Conservation (phyloP, 192 early-diverging fungal genomes). For the Mortierella alpina region DNA sequence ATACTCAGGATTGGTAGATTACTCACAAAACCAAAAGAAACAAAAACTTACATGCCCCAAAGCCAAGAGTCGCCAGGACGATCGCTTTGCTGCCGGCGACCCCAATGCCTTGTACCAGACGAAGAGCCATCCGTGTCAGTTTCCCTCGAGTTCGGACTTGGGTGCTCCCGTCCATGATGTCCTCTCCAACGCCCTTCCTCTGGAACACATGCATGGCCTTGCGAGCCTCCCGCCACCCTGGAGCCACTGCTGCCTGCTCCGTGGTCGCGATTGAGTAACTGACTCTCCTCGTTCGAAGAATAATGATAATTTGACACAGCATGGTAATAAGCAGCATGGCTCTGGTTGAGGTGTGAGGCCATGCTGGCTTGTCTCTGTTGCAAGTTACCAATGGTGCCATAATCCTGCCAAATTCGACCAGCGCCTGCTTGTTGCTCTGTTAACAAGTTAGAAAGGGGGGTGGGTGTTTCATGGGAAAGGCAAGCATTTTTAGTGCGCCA, state of each 20-base stretch:
- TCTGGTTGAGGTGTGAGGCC: slow-evolving; percentile 20
- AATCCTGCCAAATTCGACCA: slow-evolving; percentile 42
- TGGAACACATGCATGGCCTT: slow-evolving; percentile 14
- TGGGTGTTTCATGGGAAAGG: neutral
- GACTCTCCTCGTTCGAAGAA: slow-evolving; percentile 13
- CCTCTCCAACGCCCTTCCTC: slow-evolving; percentile 16
- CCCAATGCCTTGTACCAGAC: slow-evolving; percentile 1
- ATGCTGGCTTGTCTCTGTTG: slow-evolving; percentile 1
- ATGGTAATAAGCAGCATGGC: slow-evolving; percentile 54
- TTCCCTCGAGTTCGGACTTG: too few relatives aligned
- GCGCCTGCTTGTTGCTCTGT: slow-evolving; percentile 19
- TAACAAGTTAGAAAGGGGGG: neutral
- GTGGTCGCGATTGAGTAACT: neutral
- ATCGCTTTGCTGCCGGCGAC: neutral
- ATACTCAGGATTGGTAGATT: neutral
- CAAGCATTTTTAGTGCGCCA: neutral
- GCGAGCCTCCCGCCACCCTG: slow-evolving; percentile 4
- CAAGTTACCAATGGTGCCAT: slow-evolving; percentile 24
- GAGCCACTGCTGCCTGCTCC: neutral
- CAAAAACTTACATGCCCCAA: slow-evolving; percentile 32
- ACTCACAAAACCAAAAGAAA: neutral
- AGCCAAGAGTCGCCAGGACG: slow-evolving; percentile 18
- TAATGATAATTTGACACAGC: slow-evolving; percentile 45
- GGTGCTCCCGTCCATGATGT: slow-evolving; percentile 5
- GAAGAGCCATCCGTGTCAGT: too few relatives aligned